Conservation (phyloP, 2,329 filamentous ascomycete genomes). For the Aspergillus proliferans region DNA sequence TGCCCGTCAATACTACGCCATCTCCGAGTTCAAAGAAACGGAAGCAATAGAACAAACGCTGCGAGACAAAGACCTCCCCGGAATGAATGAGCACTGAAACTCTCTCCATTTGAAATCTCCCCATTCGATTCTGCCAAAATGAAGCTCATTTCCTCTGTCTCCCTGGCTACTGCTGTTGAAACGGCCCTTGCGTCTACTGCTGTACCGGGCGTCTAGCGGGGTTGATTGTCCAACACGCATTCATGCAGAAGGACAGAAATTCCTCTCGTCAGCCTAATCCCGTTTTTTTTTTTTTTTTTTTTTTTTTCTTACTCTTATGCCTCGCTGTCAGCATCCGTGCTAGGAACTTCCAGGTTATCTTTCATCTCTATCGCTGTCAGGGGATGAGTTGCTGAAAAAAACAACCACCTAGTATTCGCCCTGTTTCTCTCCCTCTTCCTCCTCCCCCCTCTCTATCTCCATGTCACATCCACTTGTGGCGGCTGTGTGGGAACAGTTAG, state of each 20-base stretch:
- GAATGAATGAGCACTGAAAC: background rate
- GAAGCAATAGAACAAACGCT: background rate
- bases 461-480: slow-evolving; percentile 29
- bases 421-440: background rate
- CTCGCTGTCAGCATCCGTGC: no score
- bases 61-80: background rate
- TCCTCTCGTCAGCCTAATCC: slow-evolving; percentile 2
- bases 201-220: background rate
- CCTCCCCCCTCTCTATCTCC: slow-evolving; percentile 6
- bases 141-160: no score
- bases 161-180: background rate
- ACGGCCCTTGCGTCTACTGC: background rate
- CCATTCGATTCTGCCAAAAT: no score
- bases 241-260: background rate
- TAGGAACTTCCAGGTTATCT: no score
- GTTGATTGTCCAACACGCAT: background rate
- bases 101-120: background rate
- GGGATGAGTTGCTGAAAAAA: no score
- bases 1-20: background rate
- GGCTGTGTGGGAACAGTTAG: slow-evolving; percentile 30
- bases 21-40: background rate
- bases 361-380: no score
- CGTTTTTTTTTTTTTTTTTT: background rate
- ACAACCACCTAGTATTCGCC: slow-evolving; percentile 8
- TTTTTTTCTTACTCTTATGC: no score